phyloP scores from a whole-genome alignment of 768 basidiomycete species.

The Lentinula edodes region DNA sequence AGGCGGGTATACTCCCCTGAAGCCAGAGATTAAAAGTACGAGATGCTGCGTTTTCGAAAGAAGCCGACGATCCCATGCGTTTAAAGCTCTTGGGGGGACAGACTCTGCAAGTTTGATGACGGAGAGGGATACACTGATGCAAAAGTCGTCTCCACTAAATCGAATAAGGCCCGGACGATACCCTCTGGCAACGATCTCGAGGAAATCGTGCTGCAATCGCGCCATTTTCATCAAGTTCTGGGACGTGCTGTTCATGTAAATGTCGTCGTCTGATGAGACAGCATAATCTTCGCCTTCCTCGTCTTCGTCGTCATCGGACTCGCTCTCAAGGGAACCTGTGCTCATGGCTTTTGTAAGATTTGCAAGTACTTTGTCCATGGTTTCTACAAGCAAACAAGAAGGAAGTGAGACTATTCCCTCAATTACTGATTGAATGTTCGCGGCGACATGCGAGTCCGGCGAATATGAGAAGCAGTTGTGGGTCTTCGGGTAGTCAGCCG shows the following conservation, averaged over 20 bases:
- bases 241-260: constrained; percentile 45
- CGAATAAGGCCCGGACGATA: constrained; percentile 58
- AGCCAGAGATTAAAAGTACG: constrained; percentile 58
- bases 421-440: constrained; percentile 34
- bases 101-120: constrained; percentile 42
- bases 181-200: constrained; percentile 48
- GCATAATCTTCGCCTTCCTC: background rate
- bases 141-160: constrained; percentile 44
- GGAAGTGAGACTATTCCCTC: constrained; percentile 37
- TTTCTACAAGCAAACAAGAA: constrained; percentile 38
- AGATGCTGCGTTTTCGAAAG: constrained; percentile 53
- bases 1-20: constrained; percentile 49
- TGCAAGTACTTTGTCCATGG: constrained; percentile 37
- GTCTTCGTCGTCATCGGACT: constrained; percentile 10
- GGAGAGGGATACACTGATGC: constrained; percentile 53
- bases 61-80: constrained; percentile 70
- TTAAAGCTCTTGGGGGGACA: constrained; percentile 59
- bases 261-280: background rate
- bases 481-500: constrained; percentile 58
- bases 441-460: constrained; percentile 36
- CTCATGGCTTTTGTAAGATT: constrained; percentile 21
- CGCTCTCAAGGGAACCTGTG: constrained; percentile 9
- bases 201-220: constrained; percentile 51
- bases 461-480: constrained; percentile 57
- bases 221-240: constrained; percentile 50